Base-by-base conservation (phyloP, 805 yeast genomes). In the Saccharomycodes ludwigii region DNA sequence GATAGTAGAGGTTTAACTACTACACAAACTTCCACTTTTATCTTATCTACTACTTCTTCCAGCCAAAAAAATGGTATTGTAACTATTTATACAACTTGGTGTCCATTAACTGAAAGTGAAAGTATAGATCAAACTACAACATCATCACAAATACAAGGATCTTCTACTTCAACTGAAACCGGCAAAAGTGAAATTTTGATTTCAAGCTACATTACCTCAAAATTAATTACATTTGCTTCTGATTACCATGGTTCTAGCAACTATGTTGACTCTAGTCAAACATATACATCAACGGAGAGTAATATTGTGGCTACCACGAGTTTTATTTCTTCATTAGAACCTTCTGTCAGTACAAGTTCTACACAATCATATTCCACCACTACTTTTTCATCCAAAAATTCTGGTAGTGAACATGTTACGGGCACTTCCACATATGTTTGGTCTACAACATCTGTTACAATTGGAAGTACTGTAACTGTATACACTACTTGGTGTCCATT, bases 401-500 rank as follows among this genome's bases (percentile, higher is more conserved):
- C 34, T n/a, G n/a, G n/a, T n/a, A n/a, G n/a, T n/a, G 21, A 19
- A 20, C 6, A 17, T 18, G 21, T 6, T n/a, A 6, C 5, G 21
- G 6, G 8, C 19, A 16, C 15, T 23, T 34, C 53, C 6, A 40
- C 47, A 16, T 49, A 54, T 13, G 27, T 36, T 4, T 32, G 51
- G 11, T 50, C 59, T 19, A 50, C 61, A 28, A 44, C 52, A 12
- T 52, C 60, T 5, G 43, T 48, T 4, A 47, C 57, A 4, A 31
- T 35, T 10, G 35, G 36, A 14, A 56, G 64, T 11, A 36, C 38
- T 3, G 50, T 31, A 27, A 66, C 65, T 10, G 46, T 46, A 13
- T 67, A 56, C 52, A 58, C 65, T 10, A 60, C 66, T 5, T 59
- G 58, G 48, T 59, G 65, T 39, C 66, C 66, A 23, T 35, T 50